A percentile compares a stretch with the other conserved stretches of the same genome.
Evolutionary conservation across 345 rosid genomes (phyloP).

Genomic region (Streptanthus diversifolius): DNA sequence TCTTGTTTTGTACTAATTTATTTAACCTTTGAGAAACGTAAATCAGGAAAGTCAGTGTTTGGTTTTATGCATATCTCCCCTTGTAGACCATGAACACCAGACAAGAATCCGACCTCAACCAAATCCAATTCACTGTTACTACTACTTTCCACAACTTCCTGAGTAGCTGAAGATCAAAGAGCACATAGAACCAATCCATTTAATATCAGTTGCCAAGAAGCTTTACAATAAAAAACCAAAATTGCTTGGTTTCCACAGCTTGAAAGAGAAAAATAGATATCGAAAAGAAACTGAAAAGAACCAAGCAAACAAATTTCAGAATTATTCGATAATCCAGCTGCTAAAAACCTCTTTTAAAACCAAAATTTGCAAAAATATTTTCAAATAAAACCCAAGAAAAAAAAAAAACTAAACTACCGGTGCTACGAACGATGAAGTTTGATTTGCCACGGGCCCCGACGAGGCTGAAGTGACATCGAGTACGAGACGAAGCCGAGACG

Average conservation of each 20-base stretch:
- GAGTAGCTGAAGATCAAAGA: constrained; percentile 40
- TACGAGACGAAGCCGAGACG: constrained; percentile 24
- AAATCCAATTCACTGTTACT: constrained; percentile 36
- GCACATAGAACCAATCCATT: neutral
- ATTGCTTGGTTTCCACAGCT: constrained; percentile 27
- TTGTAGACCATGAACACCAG: constrained; percentile 73
- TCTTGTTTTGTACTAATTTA: neutral
- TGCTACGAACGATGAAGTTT: constrained; percentile 34
- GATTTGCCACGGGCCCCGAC: constrained; percentile 21
- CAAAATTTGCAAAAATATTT: neutral
- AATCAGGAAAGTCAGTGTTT: constrained; percentile 76
- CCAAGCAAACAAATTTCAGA: neutral
- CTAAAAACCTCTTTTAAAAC: neutral
- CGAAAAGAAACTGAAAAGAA: neutral
- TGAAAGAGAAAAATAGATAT: neutral
- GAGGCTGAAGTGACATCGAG: constrained; percentile 26
- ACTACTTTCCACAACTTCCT: constrained; percentile 47
- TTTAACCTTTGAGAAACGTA: constrained; percentile 66
- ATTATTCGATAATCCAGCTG: neutral
- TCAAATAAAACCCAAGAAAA: neutral
- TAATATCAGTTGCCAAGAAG: neutral
- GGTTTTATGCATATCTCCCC: constrained; percentile 81
- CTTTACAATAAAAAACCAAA: neutral
- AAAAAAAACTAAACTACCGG: constrained; percentile 30
- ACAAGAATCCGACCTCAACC: constrained; percentile 73